phyloP scores from a whole-genome alignment of 495 filamentous ascomycete species.

The Tetracladium setigerum region DNA sequence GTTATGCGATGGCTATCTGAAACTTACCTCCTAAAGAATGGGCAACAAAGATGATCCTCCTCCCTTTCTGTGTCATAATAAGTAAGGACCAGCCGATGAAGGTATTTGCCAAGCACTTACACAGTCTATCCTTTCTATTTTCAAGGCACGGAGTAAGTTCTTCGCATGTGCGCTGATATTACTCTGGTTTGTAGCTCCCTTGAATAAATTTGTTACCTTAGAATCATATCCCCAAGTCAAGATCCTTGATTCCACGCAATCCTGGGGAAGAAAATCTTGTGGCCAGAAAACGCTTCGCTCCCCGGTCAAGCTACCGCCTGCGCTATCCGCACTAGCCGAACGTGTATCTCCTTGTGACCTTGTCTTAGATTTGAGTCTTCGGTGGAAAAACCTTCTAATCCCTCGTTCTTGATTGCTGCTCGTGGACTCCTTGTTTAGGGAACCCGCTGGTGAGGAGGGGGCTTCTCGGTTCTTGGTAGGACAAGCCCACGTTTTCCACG shows the following conservation, averaged over 20 bases:
- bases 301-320: too few species aligned
- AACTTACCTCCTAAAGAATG: slow-evolving; percentile 19
- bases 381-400: neutral
- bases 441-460: neutral
- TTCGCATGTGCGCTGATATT: slow-evolving; percentile 28
- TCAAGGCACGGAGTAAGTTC: slow-evolving; percentile 26
- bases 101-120: slow-evolving; percentile 1
- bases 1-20: too few species aligned
- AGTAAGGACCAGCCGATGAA: too few species aligned
- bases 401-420: neutral
- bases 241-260: slow-evolving; percentile 26
- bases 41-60: slow-evolving; percentile 13
- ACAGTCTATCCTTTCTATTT: neutral
- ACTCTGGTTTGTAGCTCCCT: slow-evolving; percentile 17
- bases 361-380: neutral
- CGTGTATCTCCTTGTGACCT: too few species aligned
- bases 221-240: slow-evolving; percentile 36
- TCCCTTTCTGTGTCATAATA: neutral
- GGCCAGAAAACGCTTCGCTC: slow-evolving; percentile 30
- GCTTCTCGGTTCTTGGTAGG: neutral
- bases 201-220: slow-evolving; percentile 25
- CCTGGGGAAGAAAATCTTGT: slow-evolving; percentile 26
- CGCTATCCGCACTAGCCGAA: too few species aligned
- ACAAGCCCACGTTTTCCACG: slow-evolving; percentile 22
- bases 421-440: neutral